phyloP scores from a whole-genome alignment of 2,329 filamentous ascomycete genomes.

The Juglanconis oblonga region DNA sequence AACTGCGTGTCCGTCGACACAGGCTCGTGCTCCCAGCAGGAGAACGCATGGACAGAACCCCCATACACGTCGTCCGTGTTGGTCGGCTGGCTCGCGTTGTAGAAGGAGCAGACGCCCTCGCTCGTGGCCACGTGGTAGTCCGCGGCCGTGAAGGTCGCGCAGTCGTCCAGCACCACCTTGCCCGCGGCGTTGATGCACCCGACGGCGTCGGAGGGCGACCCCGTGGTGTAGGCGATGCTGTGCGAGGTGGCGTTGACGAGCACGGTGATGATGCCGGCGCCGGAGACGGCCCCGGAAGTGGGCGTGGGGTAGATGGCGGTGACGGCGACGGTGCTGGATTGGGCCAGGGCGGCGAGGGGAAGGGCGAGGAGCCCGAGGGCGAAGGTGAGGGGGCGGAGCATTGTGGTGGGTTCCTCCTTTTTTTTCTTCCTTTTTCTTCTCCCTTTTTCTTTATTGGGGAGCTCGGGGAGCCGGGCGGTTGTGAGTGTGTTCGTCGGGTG shows the following conservation, averaged over 20 bases:
- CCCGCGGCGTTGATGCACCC: slow-evolving; percentile 12
- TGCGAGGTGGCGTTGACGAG: slow-evolving; percentile 9
- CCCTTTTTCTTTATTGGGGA: no score
- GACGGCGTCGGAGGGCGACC: slow-evolving; percentile 1
- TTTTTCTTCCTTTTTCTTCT: not conserved
- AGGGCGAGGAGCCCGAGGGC: not conserved
- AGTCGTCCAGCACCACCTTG: slow-evolving; percentile 10
- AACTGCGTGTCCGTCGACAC: not conserved
- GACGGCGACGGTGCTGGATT: not conserved
- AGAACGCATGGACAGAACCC: slow-evolving; percentile 1
- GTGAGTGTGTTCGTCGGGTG: no score
- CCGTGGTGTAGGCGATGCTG: not conserved
- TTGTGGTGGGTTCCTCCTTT: not conserved
- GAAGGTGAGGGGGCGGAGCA: slow-evolving; percentile 1
- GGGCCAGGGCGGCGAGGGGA: not conserved
- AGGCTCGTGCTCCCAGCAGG: slow-evolving; percentile 7
- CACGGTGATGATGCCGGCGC: slow-evolving; percentile 8
- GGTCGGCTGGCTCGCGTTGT: slow-evolving; percentile 2
- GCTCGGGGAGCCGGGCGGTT: no score
- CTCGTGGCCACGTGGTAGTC: not conserved
- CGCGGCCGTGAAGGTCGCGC: slow-evolving; percentile 1
- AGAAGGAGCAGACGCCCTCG: slow-evolving; percentile 13
- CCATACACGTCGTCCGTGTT: slow-evolving; percentile 12
- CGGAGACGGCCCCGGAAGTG: not conserved
- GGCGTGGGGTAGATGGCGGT: not conserved